Conservation (phyloP, 805 yeast species). For the Dipodascus albidus region DNA sequence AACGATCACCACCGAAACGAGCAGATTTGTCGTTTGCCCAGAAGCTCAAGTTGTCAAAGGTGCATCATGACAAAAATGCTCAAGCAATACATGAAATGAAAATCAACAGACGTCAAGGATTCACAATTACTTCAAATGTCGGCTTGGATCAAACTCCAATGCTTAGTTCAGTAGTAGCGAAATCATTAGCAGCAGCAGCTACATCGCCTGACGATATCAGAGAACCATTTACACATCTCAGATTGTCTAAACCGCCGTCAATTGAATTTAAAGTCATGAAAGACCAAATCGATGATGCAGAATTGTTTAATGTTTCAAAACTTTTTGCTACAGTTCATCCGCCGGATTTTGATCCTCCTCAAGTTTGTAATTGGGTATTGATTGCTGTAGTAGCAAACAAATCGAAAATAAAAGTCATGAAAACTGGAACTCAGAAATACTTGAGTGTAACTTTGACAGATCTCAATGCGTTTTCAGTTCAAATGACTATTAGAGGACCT, state of each 20-base stretch:
- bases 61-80: neutral
- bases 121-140: constrained; percentile 5
- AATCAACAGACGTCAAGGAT: constrained; percentile 2
- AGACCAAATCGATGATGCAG: constrained; percentile 34
- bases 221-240: constrained; percentile 37
- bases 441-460: constrained; percentile 56
- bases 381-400: constrained; percentile 59
- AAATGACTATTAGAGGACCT: constrained; percentile 47
- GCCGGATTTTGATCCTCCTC: constrained; percentile 52
- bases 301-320: constrained; percentile 46
- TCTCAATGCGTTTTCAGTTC: constrained; percentile 43
- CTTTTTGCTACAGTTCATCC: constrained; percentile 54
- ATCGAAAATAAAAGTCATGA: constrained; percentile 32
- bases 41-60: constrained; percentile 2
- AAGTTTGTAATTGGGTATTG: constrained; percentile 69
- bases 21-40: constrained; percentile 8
- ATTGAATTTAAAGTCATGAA: constrained; percentile 29
- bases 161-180: neutral
- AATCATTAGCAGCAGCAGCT: neutral
- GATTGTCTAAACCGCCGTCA: constrained; percentile 29
- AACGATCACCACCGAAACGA: constrained; percentile 1
- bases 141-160: constrained; percentile 2
- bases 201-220: neutral
- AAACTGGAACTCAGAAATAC: constrained; percentile 33
- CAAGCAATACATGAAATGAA: neutral